Base-by-base conservation (phyloP, 1,284 basidiomycete species). In the Ustilago vetiveriae region DNA sequence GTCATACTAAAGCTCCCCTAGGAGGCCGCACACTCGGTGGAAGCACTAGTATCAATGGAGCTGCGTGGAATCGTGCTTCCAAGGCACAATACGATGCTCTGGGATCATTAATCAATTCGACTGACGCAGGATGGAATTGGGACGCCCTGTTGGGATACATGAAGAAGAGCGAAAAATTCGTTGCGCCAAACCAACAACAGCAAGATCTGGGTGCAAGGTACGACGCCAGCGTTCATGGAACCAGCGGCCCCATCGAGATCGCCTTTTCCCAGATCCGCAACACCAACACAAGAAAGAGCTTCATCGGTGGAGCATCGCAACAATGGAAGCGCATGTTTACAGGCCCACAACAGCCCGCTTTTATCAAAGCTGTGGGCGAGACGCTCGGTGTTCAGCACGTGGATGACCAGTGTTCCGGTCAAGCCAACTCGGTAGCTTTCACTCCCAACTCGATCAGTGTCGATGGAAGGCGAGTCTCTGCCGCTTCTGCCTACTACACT, bases 11-110 rank as follows among this genome's bases (percentile, higher is more conserved):
- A 68, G 75, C 79, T 9, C 85, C 87, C 22, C 39, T 48, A 1
- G 79, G 86, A 23, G 87, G 87, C 2, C 87, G 86, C 74, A 87
- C 87, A 0, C 84, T 89, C 3, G 88, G 88, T 26, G 88, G 88
- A 1, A 84, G 85, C 41, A 85, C 86, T 30, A 86, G 86, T 1
- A 87, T 89, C 77, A 89, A 89, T 71, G 87, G 87, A 26, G 86
- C 82, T 10, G 82, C 84, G 9, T 88, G 87, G 82, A 88, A 87
- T 13, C 85, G 88, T 9, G 88, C 86, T 2, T 74, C 85, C 23
- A 83, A 83, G 21, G 86, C 84, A 0, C 88, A 89, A 76, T 88
- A 88, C 68, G 87, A 89, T 69, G 83, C 86, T 0, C 85, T 86
- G 83, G 84, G 84, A 0, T 76, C 77, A 1, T 81, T 89, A n/a